Percentiles rank a stretch among this genome's conserved stretches.
Conservation (phyloP, 2,329 filamentous ascomycete species). For the Parasarocladium wereldwijsianum region DNA sequence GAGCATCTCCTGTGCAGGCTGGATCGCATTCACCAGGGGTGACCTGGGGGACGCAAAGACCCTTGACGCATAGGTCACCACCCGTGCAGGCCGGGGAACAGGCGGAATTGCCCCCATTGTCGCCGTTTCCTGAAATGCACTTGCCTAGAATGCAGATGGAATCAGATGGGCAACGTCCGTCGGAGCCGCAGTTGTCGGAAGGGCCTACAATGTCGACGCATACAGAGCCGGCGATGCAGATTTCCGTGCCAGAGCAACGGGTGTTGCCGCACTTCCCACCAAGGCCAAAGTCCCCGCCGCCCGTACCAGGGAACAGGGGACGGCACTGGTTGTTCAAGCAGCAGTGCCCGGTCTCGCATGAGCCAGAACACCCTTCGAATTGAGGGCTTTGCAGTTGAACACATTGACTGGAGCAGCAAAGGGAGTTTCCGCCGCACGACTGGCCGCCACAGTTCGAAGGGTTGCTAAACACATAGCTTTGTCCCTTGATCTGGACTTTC, state of each 20-base stretch:
- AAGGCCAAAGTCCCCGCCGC: neutral
- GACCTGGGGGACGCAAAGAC: too few relatives aligned
- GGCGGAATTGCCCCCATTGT: neutral
- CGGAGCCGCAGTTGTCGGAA: neutral
- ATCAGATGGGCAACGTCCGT: constrained; percentile 1
- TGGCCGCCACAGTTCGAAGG: neutral
- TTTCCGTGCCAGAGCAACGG: neutral
- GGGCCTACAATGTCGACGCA: neutral
- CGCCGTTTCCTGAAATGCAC: neutral
- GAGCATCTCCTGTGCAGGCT: neutral
- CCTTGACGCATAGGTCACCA: neutral
- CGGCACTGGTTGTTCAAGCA: neutral
- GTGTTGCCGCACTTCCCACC: neutral
- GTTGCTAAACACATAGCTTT: neutral
- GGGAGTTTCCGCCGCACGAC: neutral
- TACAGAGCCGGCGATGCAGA: neutral
- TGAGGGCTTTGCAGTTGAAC: neutral
- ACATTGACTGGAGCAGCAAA: neutral
- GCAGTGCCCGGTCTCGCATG: neutral
- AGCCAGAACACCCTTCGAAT: neutral
- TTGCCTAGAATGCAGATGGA: neutral
- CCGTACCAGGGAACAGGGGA: neutral
- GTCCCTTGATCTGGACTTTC: neutral
- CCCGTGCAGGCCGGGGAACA: neutral
- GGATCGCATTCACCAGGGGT: neutral